Percentiles rank a stretch among this genome's conserved stretches.
phyloP scores from a whole-genome alignment of 805 yeast species.

The Myxozyma kluyveri region DNA sequence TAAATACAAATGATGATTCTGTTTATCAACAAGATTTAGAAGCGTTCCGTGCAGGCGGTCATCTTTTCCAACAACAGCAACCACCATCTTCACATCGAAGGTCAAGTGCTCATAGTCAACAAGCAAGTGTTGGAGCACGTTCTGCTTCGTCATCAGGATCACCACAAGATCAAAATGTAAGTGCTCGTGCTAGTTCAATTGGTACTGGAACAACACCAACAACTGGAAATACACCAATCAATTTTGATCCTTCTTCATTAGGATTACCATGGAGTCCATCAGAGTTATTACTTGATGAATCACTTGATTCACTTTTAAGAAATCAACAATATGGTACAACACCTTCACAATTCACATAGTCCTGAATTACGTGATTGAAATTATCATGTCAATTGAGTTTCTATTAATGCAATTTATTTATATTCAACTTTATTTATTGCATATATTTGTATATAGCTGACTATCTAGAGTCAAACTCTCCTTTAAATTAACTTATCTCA shows the following conservation, averaged over 20 bases:
- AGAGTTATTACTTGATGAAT: constrained; percentile 3
- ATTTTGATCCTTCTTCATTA: not conserved
- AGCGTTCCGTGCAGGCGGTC: not conserved
- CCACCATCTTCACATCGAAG: not conserved
- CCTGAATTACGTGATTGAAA: no score
- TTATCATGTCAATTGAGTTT: no score
- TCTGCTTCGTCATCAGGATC: not conserved
- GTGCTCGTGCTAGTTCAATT: no score
- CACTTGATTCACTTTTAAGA: not conserved
- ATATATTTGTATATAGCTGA: no score
- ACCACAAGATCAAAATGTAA: not conserved
- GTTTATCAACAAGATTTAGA: not conserved
- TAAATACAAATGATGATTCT: no score
- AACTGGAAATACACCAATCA: not conserved
- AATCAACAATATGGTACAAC: not conserved
- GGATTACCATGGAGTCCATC: constrained; percentile 6
- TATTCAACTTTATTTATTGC: no score
- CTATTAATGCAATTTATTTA: no score
- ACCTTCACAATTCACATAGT: no score
- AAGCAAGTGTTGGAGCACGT: not conserved
- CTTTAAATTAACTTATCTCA: no score
- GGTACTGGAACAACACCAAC: not conserved
- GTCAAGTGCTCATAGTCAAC: no score
- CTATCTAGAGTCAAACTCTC: no score
- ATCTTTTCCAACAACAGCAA: not conserved